These are phyloP conservation scores for Xylaria digitata DNA, from an alignment of 2,329 filamentous ascomycete species.

Conservation along the genomic window DNA sequence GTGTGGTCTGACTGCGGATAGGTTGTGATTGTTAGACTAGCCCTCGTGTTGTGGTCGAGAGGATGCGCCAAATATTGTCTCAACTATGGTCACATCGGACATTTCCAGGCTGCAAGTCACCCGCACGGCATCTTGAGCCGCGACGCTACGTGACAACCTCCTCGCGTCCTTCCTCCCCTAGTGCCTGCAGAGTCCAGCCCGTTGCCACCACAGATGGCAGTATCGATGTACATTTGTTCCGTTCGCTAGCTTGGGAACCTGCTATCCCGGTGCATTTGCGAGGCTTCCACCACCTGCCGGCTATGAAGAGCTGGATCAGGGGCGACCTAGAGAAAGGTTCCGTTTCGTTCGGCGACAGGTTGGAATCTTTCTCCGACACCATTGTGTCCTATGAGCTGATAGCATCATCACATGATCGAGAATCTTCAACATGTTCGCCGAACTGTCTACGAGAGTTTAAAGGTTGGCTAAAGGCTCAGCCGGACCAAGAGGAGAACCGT, in stretches of 20 bases:
- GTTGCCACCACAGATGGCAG: slow-evolving; percentile 14
- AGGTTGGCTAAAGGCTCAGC: slow-evolving; percentile 39
- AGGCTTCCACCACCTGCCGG: slow-evolving; percentile 39
- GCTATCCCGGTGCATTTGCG: slow-evolving; percentile 37
- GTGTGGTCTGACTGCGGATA: no score
- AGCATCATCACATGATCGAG: neutral
- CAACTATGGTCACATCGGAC: neutral
- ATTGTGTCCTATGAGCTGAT: slow-evolving; percentile 49
- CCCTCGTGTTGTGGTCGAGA: neutral
- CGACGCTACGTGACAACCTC: neutral
- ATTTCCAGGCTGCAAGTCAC: neutral
- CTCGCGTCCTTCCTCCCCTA: neutral
- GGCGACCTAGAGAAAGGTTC: neutral
- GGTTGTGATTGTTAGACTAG: neutral
- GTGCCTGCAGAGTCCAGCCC: neutral
- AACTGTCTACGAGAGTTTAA: slow-evolving; percentile 34
- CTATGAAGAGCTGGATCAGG: slow-evolving; percentile 48
- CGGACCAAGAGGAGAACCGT: slow-evolving; percentile 8
- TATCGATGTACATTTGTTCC: slow-evolving; percentile 41
- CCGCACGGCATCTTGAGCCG: neutral
- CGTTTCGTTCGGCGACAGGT: slow-evolving; percentile 37
- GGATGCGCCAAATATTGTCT: slow-evolving; percentile 16
- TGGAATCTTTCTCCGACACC: slow-evolving; percentile 40
- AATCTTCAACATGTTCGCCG: neutral
- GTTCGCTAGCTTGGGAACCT: slow-evolving; percentile 41